These are phyloP conservation scores for Phytophthora sojae DNA, from an alignment of 352 stramenopile species.

Conservation along the genomic window DNA sequence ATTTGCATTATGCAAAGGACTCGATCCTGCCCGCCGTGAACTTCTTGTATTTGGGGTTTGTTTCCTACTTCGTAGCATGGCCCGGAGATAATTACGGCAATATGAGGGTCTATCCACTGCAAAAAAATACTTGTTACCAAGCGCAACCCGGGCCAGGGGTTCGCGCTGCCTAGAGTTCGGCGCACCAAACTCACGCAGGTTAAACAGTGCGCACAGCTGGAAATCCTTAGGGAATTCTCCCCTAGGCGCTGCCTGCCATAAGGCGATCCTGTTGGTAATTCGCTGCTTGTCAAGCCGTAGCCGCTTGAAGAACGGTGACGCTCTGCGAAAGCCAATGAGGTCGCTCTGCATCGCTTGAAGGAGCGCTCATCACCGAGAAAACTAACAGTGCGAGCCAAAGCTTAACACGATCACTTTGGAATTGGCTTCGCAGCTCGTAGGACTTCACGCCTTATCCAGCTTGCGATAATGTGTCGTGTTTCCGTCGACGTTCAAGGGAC, in stretches of 20 bases:
- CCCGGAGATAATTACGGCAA: not conserved
- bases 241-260: constrained; percentile 20
- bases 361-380: constrained; percentile 14
- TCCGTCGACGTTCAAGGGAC: constrained; percentile 18
- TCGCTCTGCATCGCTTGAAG: not conserved
- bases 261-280: constrained; percentile 20
- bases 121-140: not conserved
- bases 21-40: too few species aligned
- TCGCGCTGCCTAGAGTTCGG: not conserved
- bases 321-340: constrained; percentile 25
- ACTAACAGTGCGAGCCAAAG: not conserved
- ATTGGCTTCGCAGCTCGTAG: constrained; percentile 14
- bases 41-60: too few species aligned
- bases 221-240: constrained; percentile 3
- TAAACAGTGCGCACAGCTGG: not conserved
- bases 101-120: constrained; percentile 11
- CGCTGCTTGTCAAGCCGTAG: constrained; percentile 3
- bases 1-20: not conserved
- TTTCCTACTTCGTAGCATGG: too few species aligned
- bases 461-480: constrained; percentile 26
- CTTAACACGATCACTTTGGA: constrained; percentile 7
- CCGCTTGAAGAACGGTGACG: constrained; percentile 32
- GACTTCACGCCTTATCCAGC: not conserved
- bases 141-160: constrained; percentile 6
- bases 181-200: not conserved